Evolutionary conservation across 2,329 filamentous ascomycete species (phyloP), one percentile per base, ranked within the genome.

Genomic region (Phyllosticta capitalensis): DNA sequence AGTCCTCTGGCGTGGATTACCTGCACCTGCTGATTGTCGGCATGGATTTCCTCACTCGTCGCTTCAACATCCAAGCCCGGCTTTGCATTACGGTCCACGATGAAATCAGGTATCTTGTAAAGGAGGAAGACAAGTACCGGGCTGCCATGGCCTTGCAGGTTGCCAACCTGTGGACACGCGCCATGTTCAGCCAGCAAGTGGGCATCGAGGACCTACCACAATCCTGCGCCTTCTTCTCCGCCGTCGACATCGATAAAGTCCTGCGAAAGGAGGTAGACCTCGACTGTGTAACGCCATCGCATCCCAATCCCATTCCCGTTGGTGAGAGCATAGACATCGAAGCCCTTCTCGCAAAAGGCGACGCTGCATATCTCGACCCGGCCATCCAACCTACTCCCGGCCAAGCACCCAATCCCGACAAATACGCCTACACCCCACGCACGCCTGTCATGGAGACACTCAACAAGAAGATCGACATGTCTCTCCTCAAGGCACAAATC

Each of bases 211-310:
- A 99, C 68, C 81, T 99, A 9, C 94, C 95, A 0, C 94, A 97
- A 69, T 86, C 88, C 0, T 96, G 92, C 67, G 94, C 94, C 9
- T 99, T 91, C 74, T 99, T 99, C 75, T 95, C 89, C 0, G 92
- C 94, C 3, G 85, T 99, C 5, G 94, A 99, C 69, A 89, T 99
- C 64, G 94, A 99, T 69, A 86, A 90, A 66, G 92, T 99, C 2
- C 79, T 99, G n/a, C 84, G 94, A 56, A 99, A 99, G 71, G 94
- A 99, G 73, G 95, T 99, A 3, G 88, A 99, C 71, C 95, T 99
- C 90, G 89, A 96, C 68, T 99, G 94, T 71, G 75, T 97, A 51
- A 99, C 94, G 0, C 94, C 94, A 0, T 94, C 88, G 51, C 89
- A 99, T 72, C 81, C 82, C 0, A 80, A 81, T 0, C 80, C 86